Evolutionary conservation across 2,329 filamentous ascomycete genomes (phyloP), one percentile per base, ranked within the genome.

Genomic region (Gliomastix tumulicola): DNA sequence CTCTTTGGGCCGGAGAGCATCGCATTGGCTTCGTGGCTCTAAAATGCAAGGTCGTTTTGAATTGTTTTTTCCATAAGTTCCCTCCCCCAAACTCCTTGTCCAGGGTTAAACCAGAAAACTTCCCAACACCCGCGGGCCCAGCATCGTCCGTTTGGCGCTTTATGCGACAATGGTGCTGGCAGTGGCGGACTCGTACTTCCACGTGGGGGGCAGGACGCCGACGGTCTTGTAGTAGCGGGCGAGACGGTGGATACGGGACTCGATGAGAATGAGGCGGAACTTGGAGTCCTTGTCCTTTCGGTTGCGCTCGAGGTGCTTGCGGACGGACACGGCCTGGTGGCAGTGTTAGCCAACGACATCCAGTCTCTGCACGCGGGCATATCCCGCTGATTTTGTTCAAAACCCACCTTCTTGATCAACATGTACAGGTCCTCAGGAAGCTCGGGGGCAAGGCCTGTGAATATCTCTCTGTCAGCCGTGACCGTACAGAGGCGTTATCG

Each of bases 231-330:
- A 98, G 85, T 97, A 97, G 57, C 92, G 85, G 65, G 88, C 92
- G 55, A 98, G 85, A 76, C 92, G 90, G 85, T 98, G 92, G 73
- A 98, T 97, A 74, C 94, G 88, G 66, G 92, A 97, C 81, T 98
- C 92, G 74, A 98, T 94, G 58, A 98, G 85, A 90, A 98, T 98
- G 53, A 98, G 87, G 66, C 92, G 90, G 87, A 98, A 98, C 81
- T 98, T 98, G 79, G 84, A 87, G 80, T 98, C 92, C 79, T 88
- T 94, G 81, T 98, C 92, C 83, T 98, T 98, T 74, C 92, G 90
- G 84, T 98, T 98, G 74, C 88, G 88, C 82, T 96, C 88, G 55
- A 98, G 88, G 76, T 98, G 94, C 87, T 98, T 98, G 76, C 92
- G 90, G 76, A 98, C 92, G 65, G 89, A 84, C 58, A 96, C 89